phyloP scores from a whole-genome alignment of 306 rosid species.

The Rosa multiflora region DNA sequence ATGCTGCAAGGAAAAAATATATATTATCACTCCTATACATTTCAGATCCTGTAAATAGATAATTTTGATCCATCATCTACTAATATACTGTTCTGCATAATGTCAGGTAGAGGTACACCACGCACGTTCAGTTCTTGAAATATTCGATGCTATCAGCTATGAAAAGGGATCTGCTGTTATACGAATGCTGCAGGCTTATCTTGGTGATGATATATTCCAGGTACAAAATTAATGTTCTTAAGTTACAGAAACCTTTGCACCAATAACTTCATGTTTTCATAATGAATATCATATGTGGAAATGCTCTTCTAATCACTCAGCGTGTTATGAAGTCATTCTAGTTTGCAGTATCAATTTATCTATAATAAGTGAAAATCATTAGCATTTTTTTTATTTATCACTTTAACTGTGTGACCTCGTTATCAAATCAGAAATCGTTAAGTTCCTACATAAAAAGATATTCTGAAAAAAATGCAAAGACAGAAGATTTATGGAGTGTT shows the following conservation, averaged over 20 bases:
- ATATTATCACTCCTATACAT: not conserved
- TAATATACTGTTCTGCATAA: conserved; percentile 10
- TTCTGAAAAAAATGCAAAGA: conserved; percentile 55
- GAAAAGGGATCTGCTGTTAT: conserved; percentile 58
- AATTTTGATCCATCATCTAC: not conserved
- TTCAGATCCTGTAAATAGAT: not conserved
- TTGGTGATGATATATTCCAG: conserved; percentile 57
- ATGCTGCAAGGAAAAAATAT: not conserved
- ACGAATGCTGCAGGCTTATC: conserved; percentile 55
- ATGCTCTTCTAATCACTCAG: not conserved
- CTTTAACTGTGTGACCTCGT: conserved; percentile 6
- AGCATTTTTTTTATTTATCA: not conserved
- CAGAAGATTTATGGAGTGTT: conserved; percentile 61
- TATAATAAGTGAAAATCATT: not conserved
- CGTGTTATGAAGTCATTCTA: not conserved
- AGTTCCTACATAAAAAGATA: conserved; percentile 46
- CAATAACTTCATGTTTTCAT: not conserved
- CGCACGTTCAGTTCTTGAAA: conserved; percentile 52
- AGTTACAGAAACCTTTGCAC: not conserved
- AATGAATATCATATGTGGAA: not conserved
- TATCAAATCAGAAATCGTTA: conserved; percentile 52
- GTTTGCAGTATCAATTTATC: not conserved
- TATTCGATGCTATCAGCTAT: conserved; percentile 59
- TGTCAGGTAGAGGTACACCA: conserved; percentile 56
- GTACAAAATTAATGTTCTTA: conserved; percentile 22